Conservation (phyloP, 441 rosid genomes). For the Melianthus villosus region DNA sequence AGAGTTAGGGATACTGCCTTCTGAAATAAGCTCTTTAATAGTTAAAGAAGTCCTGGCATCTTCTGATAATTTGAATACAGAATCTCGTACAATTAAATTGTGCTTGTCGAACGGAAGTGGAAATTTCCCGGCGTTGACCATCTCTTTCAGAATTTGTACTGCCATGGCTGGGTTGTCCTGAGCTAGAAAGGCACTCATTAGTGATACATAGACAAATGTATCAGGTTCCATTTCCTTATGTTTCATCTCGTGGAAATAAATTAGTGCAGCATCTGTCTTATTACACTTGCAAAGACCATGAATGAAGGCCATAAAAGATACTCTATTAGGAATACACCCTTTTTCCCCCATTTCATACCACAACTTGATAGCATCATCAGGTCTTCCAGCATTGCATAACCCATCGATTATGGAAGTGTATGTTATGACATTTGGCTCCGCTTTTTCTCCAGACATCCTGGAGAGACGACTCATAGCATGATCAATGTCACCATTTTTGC, state of each 20-base stretch:
- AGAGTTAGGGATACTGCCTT: constrained; percentile 34
- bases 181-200: constrained; percentile 34
- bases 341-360: constrained; percentile 53
- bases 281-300: constrained; percentile 74
- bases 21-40: constrained; percentile 29
- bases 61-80: constrained; percentile 30
- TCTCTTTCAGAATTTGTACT: constrained; percentile 40
- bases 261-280: constrained; percentile 39
- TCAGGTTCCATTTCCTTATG: constrained; percentile 49
- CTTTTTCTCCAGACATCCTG: constrained; percentile 32
- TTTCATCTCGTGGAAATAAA: constrained; percentile 48
- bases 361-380: constrained; percentile 45
- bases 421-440: constrained; percentile 50
- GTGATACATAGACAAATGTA: constrained; percentile 32
- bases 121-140: constrained; percentile 36
- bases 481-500: constrained; percentile 44
- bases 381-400: constrained; percentile 43
- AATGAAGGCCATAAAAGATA: constrained; percentile 53
- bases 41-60: constrained; percentile 34
- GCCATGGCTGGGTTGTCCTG: constrained; percentile 25
- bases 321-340: constrained; percentile 32
- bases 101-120: constrained; percentile 38
- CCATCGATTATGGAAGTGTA: constrained; percentile 61
- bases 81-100: constrained; percentile 26
- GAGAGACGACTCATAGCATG: constrained; percentile 40